Conservation (phyloP, 31 red algal species). For the Asparagopsis taxiformis region DNA sequence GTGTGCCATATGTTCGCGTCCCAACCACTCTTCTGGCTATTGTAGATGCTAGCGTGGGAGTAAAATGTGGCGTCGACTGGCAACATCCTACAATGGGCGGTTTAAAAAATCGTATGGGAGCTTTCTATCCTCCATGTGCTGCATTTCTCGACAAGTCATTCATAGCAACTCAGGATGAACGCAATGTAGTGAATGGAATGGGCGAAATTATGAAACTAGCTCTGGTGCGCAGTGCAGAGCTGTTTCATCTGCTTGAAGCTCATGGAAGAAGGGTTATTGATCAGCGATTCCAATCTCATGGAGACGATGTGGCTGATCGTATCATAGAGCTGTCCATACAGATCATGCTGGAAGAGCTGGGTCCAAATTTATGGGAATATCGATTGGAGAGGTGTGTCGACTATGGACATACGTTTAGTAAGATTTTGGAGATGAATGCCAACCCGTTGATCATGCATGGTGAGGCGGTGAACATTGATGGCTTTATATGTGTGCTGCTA, state of each 20-base stretch:
- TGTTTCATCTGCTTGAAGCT: conserved; percentile 83
- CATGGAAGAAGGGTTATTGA: conserved; percentile 73
- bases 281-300: conserved; percentile 57
- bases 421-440: conserved; percentile 91
- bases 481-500: conserved; percentile 88
- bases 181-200: conserved; percentile 89
- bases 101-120: conserved; percentile 93
- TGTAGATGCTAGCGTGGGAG: conserved; percentile 96
- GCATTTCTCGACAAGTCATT: conserved; percentile 81
- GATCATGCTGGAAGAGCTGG: conserved; percentile 96
- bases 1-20: conserved; percentile 93
- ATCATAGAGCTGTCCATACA: conserved; percentile 90
- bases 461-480: conserved; percentile 96
- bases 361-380: conserved; percentile 94
- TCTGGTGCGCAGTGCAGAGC: conserved; percentile 75
- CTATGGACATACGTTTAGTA: conserved; percentile 97
- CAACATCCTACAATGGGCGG: conserved; percentile 53
- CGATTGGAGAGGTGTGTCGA: conserved; percentile 91
- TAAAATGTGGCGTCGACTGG: conserved; percentile 97
- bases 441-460: conserved; percentile 79
- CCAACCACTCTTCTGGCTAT: conserved; percentile 95
- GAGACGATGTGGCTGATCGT: conserved; percentile 57
- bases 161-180: conserved; percentile 82
- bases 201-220: conserved; percentile 97
- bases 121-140: conserved; percentile 91